A percentile compares a stretch with the other conserved stretches of the same genome.
Evolutionary conservation across 805 yeast species (phyloP).

Genomic region (Metschnikowia hibisci): DNA sequence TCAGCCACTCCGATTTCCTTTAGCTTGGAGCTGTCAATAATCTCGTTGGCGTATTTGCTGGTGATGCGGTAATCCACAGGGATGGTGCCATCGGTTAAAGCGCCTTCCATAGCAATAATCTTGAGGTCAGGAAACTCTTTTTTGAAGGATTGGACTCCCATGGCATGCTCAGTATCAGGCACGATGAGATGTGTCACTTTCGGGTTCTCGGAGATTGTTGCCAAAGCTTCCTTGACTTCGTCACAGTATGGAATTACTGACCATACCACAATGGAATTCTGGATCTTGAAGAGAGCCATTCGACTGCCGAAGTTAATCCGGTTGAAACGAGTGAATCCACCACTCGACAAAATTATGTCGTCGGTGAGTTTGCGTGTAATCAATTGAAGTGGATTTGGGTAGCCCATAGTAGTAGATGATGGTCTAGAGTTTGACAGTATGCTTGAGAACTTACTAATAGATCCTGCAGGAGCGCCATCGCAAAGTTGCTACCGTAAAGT

Average conservation of each 20-base stretch:
- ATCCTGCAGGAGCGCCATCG: too few relatives aligned
- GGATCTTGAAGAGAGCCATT: constrained; percentile 36
- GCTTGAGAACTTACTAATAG: too few relatives aligned
- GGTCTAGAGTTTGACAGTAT: not conserved
- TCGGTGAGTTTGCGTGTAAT: constrained; percentile 29
- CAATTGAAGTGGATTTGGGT: constrained; percentile 33
- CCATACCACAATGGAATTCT: constrained; percentile 40
- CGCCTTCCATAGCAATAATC: constrained; percentile 50
- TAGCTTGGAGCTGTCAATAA: constrained; percentile 23
- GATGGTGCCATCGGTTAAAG: constrained; percentile 26
- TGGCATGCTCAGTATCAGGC: constrained; percentile 63
- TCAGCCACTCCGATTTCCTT: constrained; percentile 34
- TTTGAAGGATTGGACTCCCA: constrained; percentile 56
- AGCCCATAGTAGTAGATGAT: constrained; percentile 10
- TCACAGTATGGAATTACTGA: constrained; percentile 55
- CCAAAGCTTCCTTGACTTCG: constrained; percentile 39
- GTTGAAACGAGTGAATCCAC: constrained; percentile 31
- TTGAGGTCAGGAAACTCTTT: constrained; percentile 46
- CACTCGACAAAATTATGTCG: constrained; percentile 32
- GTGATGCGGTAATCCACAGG: constrained; percentile 42
- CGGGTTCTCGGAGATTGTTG: constrained; percentile 26
- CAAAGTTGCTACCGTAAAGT: too few relatives aligned
- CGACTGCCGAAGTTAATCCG: constrained; percentile 39
- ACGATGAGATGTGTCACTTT: constrained; percentile 50
- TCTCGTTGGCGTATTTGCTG: constrained; percentile 31